phyloP scores from a whole-genome alignment of 2,329 filamentous ascomycete genomes.

The Metarhizium album region DNA sequence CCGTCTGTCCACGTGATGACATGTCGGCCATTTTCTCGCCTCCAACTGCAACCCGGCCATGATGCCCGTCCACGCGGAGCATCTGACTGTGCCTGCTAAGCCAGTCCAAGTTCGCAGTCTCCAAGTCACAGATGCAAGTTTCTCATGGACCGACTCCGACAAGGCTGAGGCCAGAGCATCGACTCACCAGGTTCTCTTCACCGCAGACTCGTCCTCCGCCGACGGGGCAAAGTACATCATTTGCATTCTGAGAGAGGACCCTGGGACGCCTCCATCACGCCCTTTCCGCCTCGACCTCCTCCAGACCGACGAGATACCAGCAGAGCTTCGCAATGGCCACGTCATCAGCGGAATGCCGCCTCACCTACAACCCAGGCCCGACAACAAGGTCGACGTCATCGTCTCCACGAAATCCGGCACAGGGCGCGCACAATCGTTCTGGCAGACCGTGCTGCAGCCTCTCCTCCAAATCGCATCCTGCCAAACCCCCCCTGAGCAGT shows the following conservation, averaged over 20 bases:
- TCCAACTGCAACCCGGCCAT: background rate
- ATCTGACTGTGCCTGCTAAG: background rate
- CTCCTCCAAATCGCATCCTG: conserved; percentile 33
- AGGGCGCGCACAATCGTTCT: conserved; percentile 45
- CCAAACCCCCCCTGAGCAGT: background rate
- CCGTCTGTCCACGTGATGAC: background rate
- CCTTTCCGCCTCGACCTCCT: conserved; percentile 21
- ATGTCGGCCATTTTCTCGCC: background rate
- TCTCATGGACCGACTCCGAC: conserved; percentile 18
- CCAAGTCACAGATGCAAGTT: conserved; percentile 12
- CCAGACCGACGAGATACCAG: conserved; percentile 22
- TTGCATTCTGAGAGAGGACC: conserved; percentile 26
- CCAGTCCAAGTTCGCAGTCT: conserved; percentile 13
- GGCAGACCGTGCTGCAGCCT: conserved; percentile 42
- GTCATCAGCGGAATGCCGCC: conserved; percentile 27
- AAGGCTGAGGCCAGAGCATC: conserved; percentile 9
- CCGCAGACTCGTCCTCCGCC: conserved; percentile 6
- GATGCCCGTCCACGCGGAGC: conserved; percentile 1
- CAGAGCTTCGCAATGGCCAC: conserved; percentile 24
- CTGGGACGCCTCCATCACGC: conserved; percentile 13
- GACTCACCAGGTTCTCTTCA: conserved; percentile 19
- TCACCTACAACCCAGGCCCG: conserved; percentile 19
- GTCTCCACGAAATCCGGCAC: conserved; percentile 59
- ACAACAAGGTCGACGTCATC: conserved; percentile 45
- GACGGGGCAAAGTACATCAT: conserved; percentile 18